phyloP scores from a whole-genome alignment of 225 moss, liverwort and hornwort genomes.

The Sphagnum contortum region DNA sequence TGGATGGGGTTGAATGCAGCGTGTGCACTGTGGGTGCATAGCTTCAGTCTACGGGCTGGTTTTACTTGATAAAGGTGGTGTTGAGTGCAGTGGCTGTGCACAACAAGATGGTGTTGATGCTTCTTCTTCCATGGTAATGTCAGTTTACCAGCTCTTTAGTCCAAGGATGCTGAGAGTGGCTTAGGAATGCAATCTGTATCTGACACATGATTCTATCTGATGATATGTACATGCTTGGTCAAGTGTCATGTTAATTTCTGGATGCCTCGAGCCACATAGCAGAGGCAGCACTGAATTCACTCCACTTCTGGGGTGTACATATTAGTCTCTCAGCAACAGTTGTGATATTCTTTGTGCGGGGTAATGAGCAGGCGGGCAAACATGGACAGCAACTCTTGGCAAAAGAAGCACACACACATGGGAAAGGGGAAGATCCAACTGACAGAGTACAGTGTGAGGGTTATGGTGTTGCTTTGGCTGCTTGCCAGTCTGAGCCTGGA shows the following conservation, averaged over 20 bases:
- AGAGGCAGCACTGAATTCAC: no score
- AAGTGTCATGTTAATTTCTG: no score
- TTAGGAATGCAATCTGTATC: no score
- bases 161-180: no score
- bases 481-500: constrained; percentile 48
- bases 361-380: constrained; percentile 43
- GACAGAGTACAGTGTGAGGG: constrained; percentile 71
- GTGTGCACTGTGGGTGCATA: constrained; percentile 94
- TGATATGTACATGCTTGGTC: no score
- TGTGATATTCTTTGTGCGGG: not conserved
- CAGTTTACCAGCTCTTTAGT: constrained; percentile 1
- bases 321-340: no score
- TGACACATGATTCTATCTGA: no score
- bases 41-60: constrained; percentile 66
- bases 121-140: constrained; percentile 26
- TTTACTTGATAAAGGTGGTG: constrained; percentile 87
- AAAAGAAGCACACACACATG: constrained; percentile 36
- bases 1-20: constrained; percentile 34
- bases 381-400: constrained; percentile 61
- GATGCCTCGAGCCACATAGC: no score
- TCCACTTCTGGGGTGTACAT: no score
- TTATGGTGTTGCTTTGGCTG: constrained; percentile 54
- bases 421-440: constrained; percentile 55
- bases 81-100: constrained; percentile 76
- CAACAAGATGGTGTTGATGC: constrained; percentile 36